phyloP scores from a whole-genome alignment of 73 alveolate genomes.

The Breviolum minutum region DNA sequence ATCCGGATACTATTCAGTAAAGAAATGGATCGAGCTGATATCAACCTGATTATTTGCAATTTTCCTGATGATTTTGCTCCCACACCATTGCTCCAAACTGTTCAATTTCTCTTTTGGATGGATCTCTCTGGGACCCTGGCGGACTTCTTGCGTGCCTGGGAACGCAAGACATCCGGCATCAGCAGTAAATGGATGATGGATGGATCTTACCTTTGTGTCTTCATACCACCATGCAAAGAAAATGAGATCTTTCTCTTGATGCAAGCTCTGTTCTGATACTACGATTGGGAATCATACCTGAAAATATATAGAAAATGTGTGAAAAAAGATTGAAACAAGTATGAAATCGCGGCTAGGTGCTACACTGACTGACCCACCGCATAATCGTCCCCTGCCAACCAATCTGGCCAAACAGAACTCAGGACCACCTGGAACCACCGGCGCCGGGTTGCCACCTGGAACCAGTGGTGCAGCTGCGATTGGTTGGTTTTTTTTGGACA shows the following conservation, averaged over 20 bases:
- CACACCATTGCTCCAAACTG: too few relatives aligned
- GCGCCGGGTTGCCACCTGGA: constrained; percentile 70
- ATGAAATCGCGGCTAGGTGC: too few relatives aligned
- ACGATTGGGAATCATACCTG: too few relatives aligned
- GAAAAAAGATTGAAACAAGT: too few relatives aligned
- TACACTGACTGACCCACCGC: background rate
- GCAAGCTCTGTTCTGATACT: too few relatives aligned
- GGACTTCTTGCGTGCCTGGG: constrained; percentile 50
- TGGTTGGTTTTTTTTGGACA: background rate
- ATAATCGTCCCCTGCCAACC: background rate
- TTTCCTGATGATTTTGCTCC: background rate
- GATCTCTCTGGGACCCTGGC: background rate
- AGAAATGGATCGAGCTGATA: too few relatives aligned
- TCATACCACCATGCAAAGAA: too few relatives aligned
- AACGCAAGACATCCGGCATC: background rate
- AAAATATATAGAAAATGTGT: background rate
- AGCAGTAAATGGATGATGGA: background rate
- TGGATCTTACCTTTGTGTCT: too few relatives aligned
- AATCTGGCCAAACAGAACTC: background rate
- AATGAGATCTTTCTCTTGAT: too few relatives aligned
- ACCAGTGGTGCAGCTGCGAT: background rate
- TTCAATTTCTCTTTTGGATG: background rate
- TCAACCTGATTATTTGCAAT: background rate
- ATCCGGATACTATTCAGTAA: too few relatives aligned
- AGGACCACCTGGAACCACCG: constrained; percentile 57